Conservation (phyloP, 139 green algal species). For the Mesotaenium endlicherianum region DNA sequence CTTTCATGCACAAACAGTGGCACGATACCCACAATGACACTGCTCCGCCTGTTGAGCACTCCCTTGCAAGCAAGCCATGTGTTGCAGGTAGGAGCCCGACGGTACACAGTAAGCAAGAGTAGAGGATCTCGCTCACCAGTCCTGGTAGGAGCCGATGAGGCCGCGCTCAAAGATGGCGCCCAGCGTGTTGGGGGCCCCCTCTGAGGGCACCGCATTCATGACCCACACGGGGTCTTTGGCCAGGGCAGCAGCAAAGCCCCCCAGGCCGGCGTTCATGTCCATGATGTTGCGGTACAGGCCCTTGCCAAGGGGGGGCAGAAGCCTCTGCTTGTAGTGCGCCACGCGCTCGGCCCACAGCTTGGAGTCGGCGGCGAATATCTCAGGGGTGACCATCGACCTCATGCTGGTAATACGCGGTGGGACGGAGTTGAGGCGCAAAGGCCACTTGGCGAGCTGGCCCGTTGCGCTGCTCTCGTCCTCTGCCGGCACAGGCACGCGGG, state of each 20-base stretch:
- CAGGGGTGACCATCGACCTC: no score
- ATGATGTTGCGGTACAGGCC: slow-evolving; percentile 32
- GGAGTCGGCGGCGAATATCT: neutral
- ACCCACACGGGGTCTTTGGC: slow-evolving; percentile 34
- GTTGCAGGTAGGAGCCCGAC: no score
- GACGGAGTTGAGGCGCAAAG: no score
- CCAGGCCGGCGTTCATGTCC: slow-evolving; percentile 41
- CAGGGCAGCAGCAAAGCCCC: slow-evolving; percentile 31
- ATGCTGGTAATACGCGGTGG: no score
- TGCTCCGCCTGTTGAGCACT: no score
- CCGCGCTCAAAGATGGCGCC: slow-evolving; percentile 43
- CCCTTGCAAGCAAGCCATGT: no score
- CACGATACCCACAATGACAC: no score
- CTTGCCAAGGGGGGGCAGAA: slow-evolving; percentile 10
- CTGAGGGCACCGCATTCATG: slow-evolving; percentile 37
- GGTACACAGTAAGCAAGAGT: no score
- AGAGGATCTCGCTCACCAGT: slow-evolving; percentile 44
- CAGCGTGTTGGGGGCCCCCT: slow-evolving; percentile 13
- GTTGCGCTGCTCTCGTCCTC: no score
- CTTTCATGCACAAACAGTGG: no score
- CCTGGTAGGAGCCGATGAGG: slow-evolving; percentile 35
- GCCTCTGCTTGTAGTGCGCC: neutral
- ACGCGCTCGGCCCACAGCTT: slow-evolving; percentile 6
- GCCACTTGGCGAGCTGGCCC: no score
- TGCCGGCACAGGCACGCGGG: no score